These are phyloP conservation scores for Hibiscus tridactylites DNA, from an alignment of 345 rosid genomes.

Conservation along the genomic window DNA sequence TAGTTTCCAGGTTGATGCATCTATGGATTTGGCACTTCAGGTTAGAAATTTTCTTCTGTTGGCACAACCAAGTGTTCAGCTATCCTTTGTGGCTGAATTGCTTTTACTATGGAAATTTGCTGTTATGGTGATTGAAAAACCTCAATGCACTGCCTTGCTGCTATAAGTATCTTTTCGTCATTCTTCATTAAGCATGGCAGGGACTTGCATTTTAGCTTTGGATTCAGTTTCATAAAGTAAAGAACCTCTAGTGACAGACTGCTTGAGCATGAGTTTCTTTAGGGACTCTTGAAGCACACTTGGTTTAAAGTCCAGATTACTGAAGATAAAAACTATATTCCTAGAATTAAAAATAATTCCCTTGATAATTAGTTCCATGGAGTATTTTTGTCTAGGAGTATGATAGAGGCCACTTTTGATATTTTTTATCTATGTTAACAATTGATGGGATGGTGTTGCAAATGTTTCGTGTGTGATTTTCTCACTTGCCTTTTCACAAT, in stretches of 20 bases:
- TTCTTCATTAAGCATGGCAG: background rate
- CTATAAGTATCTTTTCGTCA: background rate
- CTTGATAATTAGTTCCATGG: background rate
- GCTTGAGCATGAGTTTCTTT: background rate
- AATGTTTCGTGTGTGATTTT: background rate
- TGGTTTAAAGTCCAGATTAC: background rate
- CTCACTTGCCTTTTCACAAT: background rate
- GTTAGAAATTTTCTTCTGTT: conserved; percentile 24
- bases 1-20: conserved; percentile 72
- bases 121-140: background rate
- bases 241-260: background rate
- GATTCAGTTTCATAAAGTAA: background rate
- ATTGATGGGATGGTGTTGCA: background rate
- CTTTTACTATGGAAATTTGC: background rate
- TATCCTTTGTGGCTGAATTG: background rate
- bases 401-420: background rate
- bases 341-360: background rate
- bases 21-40: conserved; percentile 92
- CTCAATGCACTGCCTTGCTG: background rate
- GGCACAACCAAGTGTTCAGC: background rate
- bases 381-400: background rate
- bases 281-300: background rate
- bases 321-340: conserved; percentile 1
- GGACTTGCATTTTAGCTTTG: background rate
- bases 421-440: background rate